A percentile compares a stretch with the other conserved stretches of the same genome.
These are phyloP conservation scores for Fraxinus ornus DNA, from an alignment of 305 asterid genomes.

Conservation along the genomic window DNA sequence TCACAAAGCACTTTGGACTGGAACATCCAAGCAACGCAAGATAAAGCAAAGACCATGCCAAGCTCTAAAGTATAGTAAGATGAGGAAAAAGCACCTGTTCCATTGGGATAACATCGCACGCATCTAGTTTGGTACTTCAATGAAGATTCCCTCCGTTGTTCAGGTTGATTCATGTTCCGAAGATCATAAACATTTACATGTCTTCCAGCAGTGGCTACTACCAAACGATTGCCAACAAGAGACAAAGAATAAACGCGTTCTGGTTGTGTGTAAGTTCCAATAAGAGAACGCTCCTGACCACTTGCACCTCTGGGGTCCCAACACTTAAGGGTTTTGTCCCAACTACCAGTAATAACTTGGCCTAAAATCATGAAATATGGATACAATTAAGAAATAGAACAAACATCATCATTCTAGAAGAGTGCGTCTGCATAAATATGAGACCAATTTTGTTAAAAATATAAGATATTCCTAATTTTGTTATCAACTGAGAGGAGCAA, in stretches of 20 bases:
- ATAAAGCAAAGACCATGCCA: conserved; percentile 6
- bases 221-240: conserved; percentile 81
- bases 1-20: not conserved
- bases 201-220: conserved; percentile 95
- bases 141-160: conserved; percentile 91
- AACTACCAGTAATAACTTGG: conserved; percentile 96
- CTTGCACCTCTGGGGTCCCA: conserved; percentile 99
- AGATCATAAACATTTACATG: conserved; percentile 93
- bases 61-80: conserved; percentile 5
- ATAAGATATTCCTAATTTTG: not conserved
- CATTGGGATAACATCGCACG: conserved; percentile 89
- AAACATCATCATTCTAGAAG: not conserved
- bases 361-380: conserved; percentile 41
- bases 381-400: conserved; percentile 10
- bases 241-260: conserved; percentile 93
- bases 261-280: conserved; percentile 84
- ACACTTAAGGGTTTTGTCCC: conserved; percentile 94
- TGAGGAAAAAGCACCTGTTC: conserved; percentile 64
- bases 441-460: not conserved
- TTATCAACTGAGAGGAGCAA: not conserved
- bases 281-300: conserved; percentile 84
- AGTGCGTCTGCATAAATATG: not conserved
- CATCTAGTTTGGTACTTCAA: conserved; percentile 94
- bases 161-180: conserved; percentile 94
- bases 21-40: not conserved